Conservation (phyloP, 2,329 filamentous ascomycete species). For the Sarocladium strictum region DNA sequence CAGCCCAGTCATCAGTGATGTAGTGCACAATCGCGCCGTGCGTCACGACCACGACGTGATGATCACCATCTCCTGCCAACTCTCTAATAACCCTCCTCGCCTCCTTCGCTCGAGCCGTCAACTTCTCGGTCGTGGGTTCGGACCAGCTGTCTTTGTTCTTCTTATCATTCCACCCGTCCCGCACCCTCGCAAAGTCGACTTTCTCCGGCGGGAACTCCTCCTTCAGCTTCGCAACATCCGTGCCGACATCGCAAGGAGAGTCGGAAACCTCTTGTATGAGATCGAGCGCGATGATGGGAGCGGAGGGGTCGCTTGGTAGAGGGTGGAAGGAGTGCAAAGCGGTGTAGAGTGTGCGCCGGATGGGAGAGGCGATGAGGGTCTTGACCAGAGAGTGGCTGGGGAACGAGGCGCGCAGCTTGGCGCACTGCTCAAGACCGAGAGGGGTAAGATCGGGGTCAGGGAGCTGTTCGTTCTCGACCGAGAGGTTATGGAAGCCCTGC, state of each 20-base stretch:
- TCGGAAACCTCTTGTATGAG: slow-evolving; percentile 74
- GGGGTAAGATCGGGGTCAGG: slow-evolving; percentile 75
- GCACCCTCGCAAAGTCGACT: slow-evolving; percentile 59
- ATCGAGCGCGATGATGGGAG: slow-evolving; percentile 59
- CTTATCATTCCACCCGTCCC: slow-evolving; percentile 69
- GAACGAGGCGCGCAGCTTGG: slow-evolving; percentile 54
- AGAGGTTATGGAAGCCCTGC: slow-evolving; percentile 77
- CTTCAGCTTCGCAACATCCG: slow-evolving; percentile 44
- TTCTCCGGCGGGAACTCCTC: slow-evolving; percentile 51
- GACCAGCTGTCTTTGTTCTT: slow-evolving; percentile 31
- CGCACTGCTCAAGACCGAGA: slow-evolving; percentile 71
- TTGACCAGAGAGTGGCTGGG: slow-evolving; percentile 59
- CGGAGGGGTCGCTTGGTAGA: slow-evolving; percentile 1
- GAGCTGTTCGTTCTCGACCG: slow-evolving; percentile 60
- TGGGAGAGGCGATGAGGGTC: slow-evolving; percentile 69
- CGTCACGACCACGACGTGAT: slow-evolving; percentile 68
- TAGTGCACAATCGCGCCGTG: slow-evolving; percentile 84
- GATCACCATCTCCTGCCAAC: slow-evolving; percentile 36
- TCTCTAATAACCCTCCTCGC: slow-evolving; percentile 54
- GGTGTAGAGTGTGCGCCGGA: slow-evolving; percentile 77
- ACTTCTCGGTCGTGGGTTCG: slow-evolving; percentile 41
- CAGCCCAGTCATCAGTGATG: slow-evolving; percentile 74
- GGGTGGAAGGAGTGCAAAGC: slow-evolving; percentile 63
- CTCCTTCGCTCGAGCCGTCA: slow-evolving; percentile 55
- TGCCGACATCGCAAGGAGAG: slow-evolving; percentile 72